Evolutionary conservation across 169 alveolate species (phyloP).

Genomic region (Eimeria falciformis): DNA sequence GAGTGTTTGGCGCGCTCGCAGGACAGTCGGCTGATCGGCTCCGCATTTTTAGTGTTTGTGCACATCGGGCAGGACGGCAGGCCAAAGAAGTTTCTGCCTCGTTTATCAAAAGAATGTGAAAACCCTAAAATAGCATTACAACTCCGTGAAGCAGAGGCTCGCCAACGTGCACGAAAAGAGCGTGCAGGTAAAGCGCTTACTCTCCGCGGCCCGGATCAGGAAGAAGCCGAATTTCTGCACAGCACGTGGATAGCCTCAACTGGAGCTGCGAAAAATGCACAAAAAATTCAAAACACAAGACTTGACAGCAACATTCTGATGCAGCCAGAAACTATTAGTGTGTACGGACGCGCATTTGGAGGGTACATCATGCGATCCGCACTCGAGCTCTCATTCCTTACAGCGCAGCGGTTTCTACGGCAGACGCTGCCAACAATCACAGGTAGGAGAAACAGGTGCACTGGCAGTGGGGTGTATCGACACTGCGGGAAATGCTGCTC

Average conservation of each 20-base stretch:
- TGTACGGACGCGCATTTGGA: conserved; percentile 70
- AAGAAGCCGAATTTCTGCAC: conserved; percentile 69
- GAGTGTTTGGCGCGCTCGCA: not conserved
- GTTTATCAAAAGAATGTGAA: conserved; percentile 26
- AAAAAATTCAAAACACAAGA: conserved; percentile 47
- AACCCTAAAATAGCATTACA: not conserved
- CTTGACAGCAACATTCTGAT: conserved; percentile 68
- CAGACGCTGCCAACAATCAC: not conserved
- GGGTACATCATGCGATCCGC: conserved; percentile 74
- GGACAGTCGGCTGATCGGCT: conserved; percentile 46
- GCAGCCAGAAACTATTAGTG: conserved; percentile 69
- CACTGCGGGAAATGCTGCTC: not conserved
- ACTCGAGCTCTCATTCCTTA: conserved; percentile 73
- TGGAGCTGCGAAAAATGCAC: not conserved
- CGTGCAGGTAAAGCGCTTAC: not conserved
- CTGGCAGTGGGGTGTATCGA: too few relatives aligned
- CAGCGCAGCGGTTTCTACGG: conserved; percentile 69
- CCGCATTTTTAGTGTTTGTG: conserved; percentile 74
- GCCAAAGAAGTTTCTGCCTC: conserved; percentile 42
- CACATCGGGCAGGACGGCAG: conserved; percentile 59
- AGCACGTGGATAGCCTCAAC: conserved; percentile 32
- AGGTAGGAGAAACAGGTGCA: too few relatives aligned
- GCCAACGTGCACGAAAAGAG: not conserved
- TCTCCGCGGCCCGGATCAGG: conserved; percentile 59
- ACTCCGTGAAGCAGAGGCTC: not conserved